Evolutionary conservation across 1,284 basidiomycete genomes (phyloP).

Genomic region (Cryptococcus sp.): DNA sequence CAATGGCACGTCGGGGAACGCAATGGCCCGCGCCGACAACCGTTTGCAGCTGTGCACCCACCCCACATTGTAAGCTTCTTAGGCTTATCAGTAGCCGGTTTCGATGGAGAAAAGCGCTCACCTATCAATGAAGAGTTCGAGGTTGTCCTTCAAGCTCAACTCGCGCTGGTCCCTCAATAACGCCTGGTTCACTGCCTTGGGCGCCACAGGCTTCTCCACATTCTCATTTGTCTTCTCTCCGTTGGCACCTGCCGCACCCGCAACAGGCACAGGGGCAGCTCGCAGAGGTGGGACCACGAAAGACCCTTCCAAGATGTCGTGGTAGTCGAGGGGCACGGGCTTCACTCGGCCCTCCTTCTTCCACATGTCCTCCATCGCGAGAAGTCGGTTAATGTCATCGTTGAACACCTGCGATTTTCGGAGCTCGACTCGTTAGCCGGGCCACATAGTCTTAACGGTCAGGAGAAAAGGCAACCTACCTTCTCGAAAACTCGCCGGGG

Average conservation of each 20-base stretch:
- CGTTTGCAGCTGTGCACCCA: conserved; percentile 61
- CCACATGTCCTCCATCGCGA: conserved; percentile 99
- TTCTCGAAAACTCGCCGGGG: conserved; percentile 79
- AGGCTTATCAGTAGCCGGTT: background rate
- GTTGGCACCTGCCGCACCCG: conserved; percentile 10
- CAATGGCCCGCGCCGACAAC: conserved; percentile 68
- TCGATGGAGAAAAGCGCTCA: conserved; percentile 37
- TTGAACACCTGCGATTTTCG: conserved; percentile 67
- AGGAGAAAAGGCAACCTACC: conserved; percentile 51
- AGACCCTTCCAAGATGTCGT: conserved; percentile 61
- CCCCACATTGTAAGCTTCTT: background rate
- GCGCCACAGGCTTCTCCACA: conserved; percentile 6
- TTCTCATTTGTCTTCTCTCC: conserved; percentile 15
- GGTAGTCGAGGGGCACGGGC: conserved; percentile 79
- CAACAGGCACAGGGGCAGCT: conserved; percentile 18
- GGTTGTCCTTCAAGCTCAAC: conserved; percentile 71
- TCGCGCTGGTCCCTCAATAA: conserved; percentile 73
- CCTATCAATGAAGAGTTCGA: conserved; percentile 79
- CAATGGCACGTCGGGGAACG: conserved; percentile 68
- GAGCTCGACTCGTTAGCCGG: background rate
- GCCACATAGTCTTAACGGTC: too few relatives aligned
- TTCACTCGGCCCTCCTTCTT: conserved; percentile 65
- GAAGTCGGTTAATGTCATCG: conserved; percentile 78
- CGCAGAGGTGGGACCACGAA: conserved; percentile 55
- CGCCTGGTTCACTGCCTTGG: conserved; percentile 7